Conservation (phyloP, 2,329 filamentous ascomycete genomes). For the Sphaerulina musiva region DNA sequence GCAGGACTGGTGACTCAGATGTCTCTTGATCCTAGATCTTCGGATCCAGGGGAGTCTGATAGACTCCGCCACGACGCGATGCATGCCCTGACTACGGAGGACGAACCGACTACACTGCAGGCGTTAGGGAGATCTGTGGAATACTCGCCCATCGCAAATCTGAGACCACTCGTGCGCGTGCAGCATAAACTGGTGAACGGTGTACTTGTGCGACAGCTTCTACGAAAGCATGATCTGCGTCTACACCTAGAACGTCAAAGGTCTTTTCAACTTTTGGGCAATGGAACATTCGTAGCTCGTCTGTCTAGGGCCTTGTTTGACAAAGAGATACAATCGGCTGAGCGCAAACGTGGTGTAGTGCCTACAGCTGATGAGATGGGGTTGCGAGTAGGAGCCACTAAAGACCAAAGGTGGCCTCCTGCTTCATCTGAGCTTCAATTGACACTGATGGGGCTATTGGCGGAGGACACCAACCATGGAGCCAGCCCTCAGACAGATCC, state of each 20-base stretch:
- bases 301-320: constrained; percentile 81
- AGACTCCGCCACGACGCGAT: constrained; percentile 1
- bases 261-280: constrained; percentile 76
- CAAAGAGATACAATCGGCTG: constrained; percentile 70
- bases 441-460: constrained; percentile 63
- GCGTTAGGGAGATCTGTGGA: not conserved
- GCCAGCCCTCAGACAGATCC: not conserved
- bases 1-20: not conserved
- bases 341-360: constrained; percentile 62
- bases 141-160: constrained; percentile 16
- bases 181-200: constrained; percentile 73
- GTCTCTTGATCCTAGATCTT: not conserved
- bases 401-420: constrained; percentile 70
- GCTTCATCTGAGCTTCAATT: constrained; percentile 88
- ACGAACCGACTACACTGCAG: not conserved
- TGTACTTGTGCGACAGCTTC: constrained; percentile 69
- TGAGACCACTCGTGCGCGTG: constrained; percentile 57
- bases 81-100: not conserved
- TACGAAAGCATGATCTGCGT: constrained; percentile 64
- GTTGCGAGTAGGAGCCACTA: constrained; percentile 69
- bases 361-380: constrained; percentile 69
- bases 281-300: constrained; percentile 73
- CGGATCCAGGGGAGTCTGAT: not conserved
- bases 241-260: constrained; percentile 68
- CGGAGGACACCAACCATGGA: constrained; percentile 3